Evolutionary conservation across 2,329 filamentous ascomycete genomes (phyloP), one percentile per base, ranked within the genome.

Genomic region (Aaosphaeria arxii): DNA sequence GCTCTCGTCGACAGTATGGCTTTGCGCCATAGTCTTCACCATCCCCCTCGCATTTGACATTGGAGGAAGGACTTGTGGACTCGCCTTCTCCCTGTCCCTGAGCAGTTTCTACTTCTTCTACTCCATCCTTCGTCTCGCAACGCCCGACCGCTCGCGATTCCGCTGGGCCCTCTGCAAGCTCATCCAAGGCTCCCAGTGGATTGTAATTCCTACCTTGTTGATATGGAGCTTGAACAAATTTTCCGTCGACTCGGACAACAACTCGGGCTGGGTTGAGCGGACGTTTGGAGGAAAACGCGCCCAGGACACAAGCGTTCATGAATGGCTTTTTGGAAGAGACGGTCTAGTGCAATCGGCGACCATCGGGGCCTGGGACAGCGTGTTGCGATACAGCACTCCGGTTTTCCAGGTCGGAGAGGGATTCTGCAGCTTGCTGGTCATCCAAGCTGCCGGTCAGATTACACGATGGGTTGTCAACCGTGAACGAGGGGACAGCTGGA

Each of bases 21-120:
- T 97, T 62, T 81, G 91, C 73, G 88, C 88, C 74, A 91, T 96
- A 71, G 85, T 97, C 67, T 88, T 97, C 68, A 96, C 91, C 53
- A 94, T 99, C 69, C 94, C 94, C 53, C 86, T 99, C 68, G 89
- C 92, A 64, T 97, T 97, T 77, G 94, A 99, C 82, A 92, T 97
- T 64, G 94, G 94, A 69, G 94, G 94, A 53, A 86, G 90, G 64
- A 91, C 94, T 62, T 95, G 91, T 66, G 94, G 94, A 50, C 80
- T 99, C 65, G 92, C 91, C 54, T 97, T 95, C 77, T 96, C 91
- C 67, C 82, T 97, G 46, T 84, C 88, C 42, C 83, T 97, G 46
- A 91, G 92, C 59, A 79, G 82, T 62, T 97, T 95, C 78, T 97
- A 97, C 77, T 87, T 96, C 69, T 73, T 89, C 70, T 91, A 94